Evolutionary conservation across 2,329 filamentous ascomycete genomes (phyloP), one percentile per base, ranked within the genome.

Genomic region (Xylaria hypoxylon): DNA sequence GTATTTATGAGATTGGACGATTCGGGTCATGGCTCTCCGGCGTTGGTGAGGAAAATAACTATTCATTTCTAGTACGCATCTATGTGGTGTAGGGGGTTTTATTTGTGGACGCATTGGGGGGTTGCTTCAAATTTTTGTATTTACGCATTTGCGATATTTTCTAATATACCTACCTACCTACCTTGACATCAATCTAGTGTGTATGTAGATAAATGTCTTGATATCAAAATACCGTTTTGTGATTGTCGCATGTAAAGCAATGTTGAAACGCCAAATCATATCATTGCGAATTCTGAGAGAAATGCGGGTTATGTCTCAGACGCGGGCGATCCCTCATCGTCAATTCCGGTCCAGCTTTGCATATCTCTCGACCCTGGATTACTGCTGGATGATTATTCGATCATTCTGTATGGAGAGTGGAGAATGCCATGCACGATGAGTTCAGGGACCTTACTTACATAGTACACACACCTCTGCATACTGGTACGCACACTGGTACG

Each of bases 381-480:
- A 28, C 10, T 28, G 5, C 40, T 31, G 24, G 38, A 35, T 13
- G 31, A 26, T 15, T 38, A 57, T 62, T 47, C 45, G 59, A 35
- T n/a, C 31, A 24, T 55, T 48, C 15, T 47, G 22, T n/a, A 22
- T 52, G 33, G 33, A 35, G 13, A 50, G 65, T 57, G 65, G 60
- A 38, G 56, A 52, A 52, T 17, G 13, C 28, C 15, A 59, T 55
- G 56, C 55, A 62, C 57, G 58, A 62, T 65, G 62, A 44, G 50
- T 61, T 56, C 51, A 61, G 31, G 51, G 15, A 22, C 35, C 24
- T 55, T 19, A 31, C 24, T 42, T 52, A n/a, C 57, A 42, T n/a
- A n/a, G n/a, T n/a, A n/a, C n/a, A n/a, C n/a, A n/a, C n/a, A n/a
- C n/a, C n/a, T n/a, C n/a, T n/a, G n/a, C 47, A 33, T 38, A 47